Conservation (phyloP, 257 asterid genomes). For the Solanum virginianum region DNA sequence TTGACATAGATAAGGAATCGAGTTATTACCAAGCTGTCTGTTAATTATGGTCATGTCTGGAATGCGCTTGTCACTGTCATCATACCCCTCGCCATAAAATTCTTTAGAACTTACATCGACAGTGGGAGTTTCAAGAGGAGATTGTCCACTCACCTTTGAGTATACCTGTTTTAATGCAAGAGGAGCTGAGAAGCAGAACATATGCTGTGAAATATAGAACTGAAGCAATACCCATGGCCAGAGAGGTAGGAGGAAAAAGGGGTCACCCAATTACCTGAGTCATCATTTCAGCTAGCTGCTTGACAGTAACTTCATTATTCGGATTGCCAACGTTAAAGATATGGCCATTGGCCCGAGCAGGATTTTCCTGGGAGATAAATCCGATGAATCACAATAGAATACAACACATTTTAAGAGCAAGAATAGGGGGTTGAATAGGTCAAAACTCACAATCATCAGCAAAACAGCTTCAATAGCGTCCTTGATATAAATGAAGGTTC, state of each 20-base stretch:
- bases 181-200: background rate
- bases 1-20: background rate
- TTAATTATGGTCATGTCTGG: constrained; percentile 97
- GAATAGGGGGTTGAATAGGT: background rate
- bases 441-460: constrained; percentile 68
- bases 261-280: constrained; percentile 37
- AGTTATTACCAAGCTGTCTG: constrained; percentile 61
- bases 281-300: constrained; percentile 99
- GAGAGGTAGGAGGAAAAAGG: background rate
- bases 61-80: constrained; percentile 93
- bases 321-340: constrained; percentile 96
- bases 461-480: constrained; percentile 96
- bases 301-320: constrained; percentile 89
- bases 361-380: constrained; percentile 58
- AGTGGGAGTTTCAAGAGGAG: constrained; percentile 56
- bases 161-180: constrained; percentile 43
- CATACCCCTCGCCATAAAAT: constrained; percentile 93
- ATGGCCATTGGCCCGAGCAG: constrained; percentile 85
- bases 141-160: constrained; percentile 69
- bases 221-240: background rate
- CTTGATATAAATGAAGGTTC: constrained; percentile 83
- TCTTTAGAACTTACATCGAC: constrained; percentile 81
- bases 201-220: background rate
- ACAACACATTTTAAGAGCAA: background rate
- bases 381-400: constrained; percentile 7